Base-by-base conservation (phyloP, 306 rosid genomes). In the Cucumis cinereus region DNA sequence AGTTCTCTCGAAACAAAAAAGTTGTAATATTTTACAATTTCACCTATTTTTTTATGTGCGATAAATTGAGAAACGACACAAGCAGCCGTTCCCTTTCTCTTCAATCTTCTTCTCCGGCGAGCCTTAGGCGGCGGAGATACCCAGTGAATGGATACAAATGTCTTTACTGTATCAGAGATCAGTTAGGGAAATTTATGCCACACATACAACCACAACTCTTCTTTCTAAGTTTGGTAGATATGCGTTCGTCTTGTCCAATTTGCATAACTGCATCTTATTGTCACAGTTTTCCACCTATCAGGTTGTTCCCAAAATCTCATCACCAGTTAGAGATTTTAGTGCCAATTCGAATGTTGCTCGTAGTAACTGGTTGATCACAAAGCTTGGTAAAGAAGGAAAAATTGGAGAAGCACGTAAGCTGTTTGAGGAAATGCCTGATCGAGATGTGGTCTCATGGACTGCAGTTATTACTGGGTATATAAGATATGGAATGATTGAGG, bases 371-470 rank as follows among this genome's bases (percentile, higher is more conserved):
- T 23, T 79, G 74, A 82, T 86, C 58, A 77, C 87, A 0, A 77
- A 59, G 52, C 78, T 79, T 6, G 62, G 81, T 56, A 76, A 52
- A 75, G 79, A 82, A 24, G 83, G 87, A 0, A 84, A 55, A 72
- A 67, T 82, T 14, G 12, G 56, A 5, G 84, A 84, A 2, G 90
- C 86, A 59, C 87, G 87, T 62, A 61, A 52, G 17, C 19, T 77
- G 57, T 86, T 86, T 0, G 90, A 86, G 68, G 79, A 66, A 64
- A 84, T 84, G 89, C 77, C 80, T 20, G 86, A 86, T 1, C 64
- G 75, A 43, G 87, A 84, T 35, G 89, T 83, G 49, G 81, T 82
- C 20, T 49, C 90, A 3, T 86, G 90, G 87, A 84, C 86, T 16
- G 64, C 86, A 4, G 76, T 84, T 75, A 84, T 86, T 73, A 66